phyloP scores from a whole-genome alignment of 2,329 filamentous ascomycete genomes.

The Knufia petricola region DNA sequence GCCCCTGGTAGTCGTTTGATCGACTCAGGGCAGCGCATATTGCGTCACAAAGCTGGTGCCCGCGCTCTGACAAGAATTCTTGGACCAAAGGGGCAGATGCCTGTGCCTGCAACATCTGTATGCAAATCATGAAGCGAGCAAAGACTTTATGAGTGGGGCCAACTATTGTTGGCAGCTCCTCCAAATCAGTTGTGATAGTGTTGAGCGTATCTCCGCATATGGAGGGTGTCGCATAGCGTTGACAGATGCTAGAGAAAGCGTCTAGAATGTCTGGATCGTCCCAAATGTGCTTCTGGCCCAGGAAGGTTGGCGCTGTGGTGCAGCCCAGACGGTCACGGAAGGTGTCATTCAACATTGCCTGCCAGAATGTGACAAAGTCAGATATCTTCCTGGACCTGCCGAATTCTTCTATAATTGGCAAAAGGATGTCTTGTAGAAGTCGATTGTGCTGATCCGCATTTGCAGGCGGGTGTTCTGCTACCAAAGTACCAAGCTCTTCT shows the following conservation, averaged over 20 bases:
- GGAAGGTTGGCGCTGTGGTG: slow-evolving; percentile 18
- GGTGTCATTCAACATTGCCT: slow-evolving; percentile 29
- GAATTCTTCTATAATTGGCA: slow-evolving; percentile 3
- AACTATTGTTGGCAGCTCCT: slow-evolving; percentile 10
- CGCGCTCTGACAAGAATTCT: not conserved
- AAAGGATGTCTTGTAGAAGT: slow-evolving; percentile 3
- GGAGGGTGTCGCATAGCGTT: not conserved
- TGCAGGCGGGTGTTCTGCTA: not conserved
- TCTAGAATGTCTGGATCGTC: slow-evolving; percentile 36
- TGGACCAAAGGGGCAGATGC: not conserved
- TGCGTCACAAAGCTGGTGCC: not conserved
- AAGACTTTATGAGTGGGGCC: slow-evolving; percentile 15
- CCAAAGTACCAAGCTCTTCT: not conserved
- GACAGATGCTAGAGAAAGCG: slow-evolving; percentile 4
- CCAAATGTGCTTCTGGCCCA: slow-evolving; percentile 31
- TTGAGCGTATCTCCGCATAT: slow-evolving; percentile 10
- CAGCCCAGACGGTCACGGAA: slow-evolving; percentile 24
- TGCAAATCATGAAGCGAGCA: slow-evolving; percentile 15
- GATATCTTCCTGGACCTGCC: slow-evolving; percentile 30
- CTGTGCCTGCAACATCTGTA: slow-evolving; percentile 10
- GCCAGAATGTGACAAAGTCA: slow-evolving; percentile 34
- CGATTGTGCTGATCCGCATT: not conserved
- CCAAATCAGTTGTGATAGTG: slow-evolving; percentile 12
- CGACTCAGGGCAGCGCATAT: slow-evolving; percentile 11
- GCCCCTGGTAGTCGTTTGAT: slow-evolving; percentile 18